Percentiles rank a stretch among this genome's conserved stretches.
phyloP scores from a whole-genome alignment of 352 stramenopile species.

The Aphanomyces stellatus region DNA sequence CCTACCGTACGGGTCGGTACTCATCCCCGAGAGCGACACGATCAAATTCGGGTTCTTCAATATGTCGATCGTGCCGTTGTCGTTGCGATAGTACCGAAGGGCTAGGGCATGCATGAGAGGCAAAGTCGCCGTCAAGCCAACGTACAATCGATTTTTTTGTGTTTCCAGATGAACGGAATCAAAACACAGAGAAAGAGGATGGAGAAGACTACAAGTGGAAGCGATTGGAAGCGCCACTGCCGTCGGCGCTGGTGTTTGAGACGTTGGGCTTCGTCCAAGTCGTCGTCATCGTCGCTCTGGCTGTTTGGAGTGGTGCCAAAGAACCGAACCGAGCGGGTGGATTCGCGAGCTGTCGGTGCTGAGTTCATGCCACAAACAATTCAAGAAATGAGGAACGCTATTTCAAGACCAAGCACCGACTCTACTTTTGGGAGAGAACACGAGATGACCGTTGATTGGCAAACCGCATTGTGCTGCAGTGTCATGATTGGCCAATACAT shows the following conservation, averaged over 20 bases:
- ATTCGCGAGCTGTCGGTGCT: no score
- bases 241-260: slow-evolving; percentile 14
- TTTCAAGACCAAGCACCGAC: no score
- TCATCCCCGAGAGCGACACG: not conserved
- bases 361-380: no score
- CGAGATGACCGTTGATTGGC: no score
- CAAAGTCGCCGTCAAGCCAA: not conserved
- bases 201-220: slow-evolving; percentile 12
- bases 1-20: not conserved
- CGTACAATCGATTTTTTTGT: not conserved
- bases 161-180: not conserved
- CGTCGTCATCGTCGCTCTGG: not conserved
- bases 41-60: not conserved
- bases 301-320: slow-evolving; percentile 19
- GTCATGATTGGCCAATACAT: no score
- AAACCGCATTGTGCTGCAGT: no score
- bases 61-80: not conserved
- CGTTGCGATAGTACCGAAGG: not conserved
- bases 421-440: no score
- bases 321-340: slow-evolving; percentile 25
- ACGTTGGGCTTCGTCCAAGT: slow-evolving; percentile 17
- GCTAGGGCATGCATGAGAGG: not conserved
- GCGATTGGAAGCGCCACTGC: not conserved
- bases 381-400: no score
- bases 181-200: slow-evolving; percentile 12